Evolutionary conservation across 345 rosid genomes (phyloP), one percentile per base, ranked within the genome.

Genomic region (Crucihimalaya himalaica): DNA sequence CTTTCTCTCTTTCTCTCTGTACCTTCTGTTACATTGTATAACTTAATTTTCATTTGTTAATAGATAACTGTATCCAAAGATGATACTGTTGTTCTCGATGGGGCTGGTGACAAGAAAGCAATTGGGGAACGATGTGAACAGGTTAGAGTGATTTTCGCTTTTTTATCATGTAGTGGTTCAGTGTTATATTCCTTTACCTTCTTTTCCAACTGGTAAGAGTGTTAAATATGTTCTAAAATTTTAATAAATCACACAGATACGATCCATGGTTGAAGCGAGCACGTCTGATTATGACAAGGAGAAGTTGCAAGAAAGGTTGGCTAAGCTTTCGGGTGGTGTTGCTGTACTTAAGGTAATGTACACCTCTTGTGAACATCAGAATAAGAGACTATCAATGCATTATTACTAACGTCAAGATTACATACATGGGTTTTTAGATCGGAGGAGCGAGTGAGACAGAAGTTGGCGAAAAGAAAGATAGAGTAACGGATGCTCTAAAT

Each of bases 391-490:
- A 21, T 23, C 31, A 6, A 15, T 18, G 31, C 43, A 25, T 28
- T 20, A 21, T 28, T 18, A 13, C 35, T 15, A n/a, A 16, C 21
- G 25, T 37, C 66, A 39, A 59, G 48, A 37, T 63, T 69, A 60
- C 66, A 18, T 16, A 43, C 48, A 11, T 75, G 19, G n/a, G 56
- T 6, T 42, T 50, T 19, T 80, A 96, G 98, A 90, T 96, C 74
- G 99, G 98, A 48, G 99, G 99, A 78, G 98, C 98, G 8, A 96
- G 99, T 74, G 99, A 96, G 85, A 73, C 89, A 34, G 98, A 95
- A 81, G 96, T 95, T 63, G 50, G 87, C 58, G 96, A 95, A 82
- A 96, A 86, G 86, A 92, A 92, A 79, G 99, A 92, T 61, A 85
- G 99, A 78, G 98, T 96, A 52, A 96, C 90, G 0, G 94, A 96